Evolutionary conservation across 225 moss, liverwort and hornwort species (phyloP).

Genomic region (Rhytidiadelphus loreus): DNA sequence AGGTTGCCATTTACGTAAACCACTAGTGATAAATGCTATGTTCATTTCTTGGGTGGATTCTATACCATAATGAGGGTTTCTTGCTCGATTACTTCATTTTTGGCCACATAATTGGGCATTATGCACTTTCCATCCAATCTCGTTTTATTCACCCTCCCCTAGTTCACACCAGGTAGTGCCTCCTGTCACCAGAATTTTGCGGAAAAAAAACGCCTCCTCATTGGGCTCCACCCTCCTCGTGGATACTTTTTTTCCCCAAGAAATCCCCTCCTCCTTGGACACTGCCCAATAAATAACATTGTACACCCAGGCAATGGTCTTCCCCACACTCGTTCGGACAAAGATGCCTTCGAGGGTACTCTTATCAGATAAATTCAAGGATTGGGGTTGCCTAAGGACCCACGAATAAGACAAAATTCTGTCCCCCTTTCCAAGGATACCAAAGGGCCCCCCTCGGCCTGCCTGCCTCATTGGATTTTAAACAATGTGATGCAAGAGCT

Average conservation of each 20-base stretch:
- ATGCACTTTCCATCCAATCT: no score
- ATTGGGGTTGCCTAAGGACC: not conserved
- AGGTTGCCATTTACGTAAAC: not conserved
- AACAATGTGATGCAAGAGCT: not conserved
- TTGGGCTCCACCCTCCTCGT: no score
- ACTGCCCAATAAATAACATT: not conserved
- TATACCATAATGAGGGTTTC: no score
- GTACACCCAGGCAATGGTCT: not conserved
- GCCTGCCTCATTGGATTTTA: no score
- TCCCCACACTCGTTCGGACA: fast-evolving
- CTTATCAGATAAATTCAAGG: not conserved
- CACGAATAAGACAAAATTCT: not conserved
- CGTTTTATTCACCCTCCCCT: no score
- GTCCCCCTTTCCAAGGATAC: not conserved
- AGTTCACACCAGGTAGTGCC: fast-evolving
- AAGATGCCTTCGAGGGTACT: not conserved
- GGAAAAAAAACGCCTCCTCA: no score
- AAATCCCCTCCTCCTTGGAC: no score
- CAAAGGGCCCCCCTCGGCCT: not conserved
- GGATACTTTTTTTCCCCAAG: fast-evolving
- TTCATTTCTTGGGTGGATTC: fast-evolving
- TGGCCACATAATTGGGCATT: fast-evolving
- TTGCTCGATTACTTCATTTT: no score
- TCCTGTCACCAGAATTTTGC: no score
- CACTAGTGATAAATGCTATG: no score